phyloP scores from a whole-genome alignment of 2,329 filamentous ascomycete species.

The Colletotrichum sidae region DNA sequence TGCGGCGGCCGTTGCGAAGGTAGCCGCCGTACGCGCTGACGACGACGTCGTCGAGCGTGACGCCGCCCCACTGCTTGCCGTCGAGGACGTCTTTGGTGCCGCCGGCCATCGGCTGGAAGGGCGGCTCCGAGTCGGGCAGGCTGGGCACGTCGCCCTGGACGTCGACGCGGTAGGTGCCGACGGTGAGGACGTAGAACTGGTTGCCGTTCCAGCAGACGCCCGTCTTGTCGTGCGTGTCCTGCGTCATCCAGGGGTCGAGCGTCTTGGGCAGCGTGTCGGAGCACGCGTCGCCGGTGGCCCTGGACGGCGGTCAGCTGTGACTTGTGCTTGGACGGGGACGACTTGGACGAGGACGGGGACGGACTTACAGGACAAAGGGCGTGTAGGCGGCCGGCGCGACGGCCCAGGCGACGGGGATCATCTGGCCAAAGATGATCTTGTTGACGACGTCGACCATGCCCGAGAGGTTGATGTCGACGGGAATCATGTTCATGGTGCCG shows the following conservation, averaged over 20 bases:
- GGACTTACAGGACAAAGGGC: constrained; percentile 24
- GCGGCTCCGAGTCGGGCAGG: constrained; percentile 5
- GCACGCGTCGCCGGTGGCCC: constrained; percentile 17
- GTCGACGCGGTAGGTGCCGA: neutral
- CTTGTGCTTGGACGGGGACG: too few relatives aligned
- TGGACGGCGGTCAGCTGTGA: neutral
- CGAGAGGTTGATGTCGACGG: constrained; percentile 14
- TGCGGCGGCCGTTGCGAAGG: constrained; percentile 9
- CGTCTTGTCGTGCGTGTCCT: constrained; percentile 12
- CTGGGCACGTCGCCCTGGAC: neutral
- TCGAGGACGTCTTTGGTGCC: constrained; percentile 15
- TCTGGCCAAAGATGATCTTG: constrained; percentile 17
- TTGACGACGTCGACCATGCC: constrained; percentile 1
- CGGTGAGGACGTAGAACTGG: constrained; percentile 19
- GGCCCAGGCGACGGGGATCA: constrained; percentile 23
- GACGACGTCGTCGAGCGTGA: constrained; percentile 27
- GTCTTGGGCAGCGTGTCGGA: constrained; percentile 16
- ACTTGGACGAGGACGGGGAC: too few relatives aligned
- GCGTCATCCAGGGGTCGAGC: constrained; percentile 13
- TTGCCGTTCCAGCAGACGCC: constrained; percentile 25
- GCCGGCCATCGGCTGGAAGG: constrained; percentile 4
- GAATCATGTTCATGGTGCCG: constrained; percentile 25
- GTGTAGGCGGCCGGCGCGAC: constrained; percentile 1
- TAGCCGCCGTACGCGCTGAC: constrained; percentile 20
- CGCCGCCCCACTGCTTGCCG: constrained; percentile 20